These are phyloP conservation scores for Fusarium sp. DNA, from an alignment of 2,329 filamentous ascomycete genomes.

Conservation along the genomic window DNA sequence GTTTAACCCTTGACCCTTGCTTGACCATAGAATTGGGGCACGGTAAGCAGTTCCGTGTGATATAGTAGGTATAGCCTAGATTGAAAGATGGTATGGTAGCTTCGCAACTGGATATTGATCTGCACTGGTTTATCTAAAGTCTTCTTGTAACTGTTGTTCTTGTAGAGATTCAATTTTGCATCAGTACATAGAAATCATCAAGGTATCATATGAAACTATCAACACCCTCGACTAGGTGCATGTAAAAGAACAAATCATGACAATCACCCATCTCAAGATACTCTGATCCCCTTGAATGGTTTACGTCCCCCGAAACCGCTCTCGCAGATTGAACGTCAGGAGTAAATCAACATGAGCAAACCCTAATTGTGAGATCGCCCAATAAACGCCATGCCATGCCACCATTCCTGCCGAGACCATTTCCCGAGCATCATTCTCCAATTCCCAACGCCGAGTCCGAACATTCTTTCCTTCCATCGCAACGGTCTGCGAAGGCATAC, in stretches of 20 bases:
- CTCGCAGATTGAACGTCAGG: conserved; percentile 15
- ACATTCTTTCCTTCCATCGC: conserved; percentile 14
- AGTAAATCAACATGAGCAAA: conserved; percentile 14
- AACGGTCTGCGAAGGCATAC: conserved; percentile 3
- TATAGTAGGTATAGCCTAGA: neutral
- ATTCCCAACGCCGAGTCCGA: conserved; percentile 36
- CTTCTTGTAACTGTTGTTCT: neutral
- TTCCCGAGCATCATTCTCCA: conserved; percentile 17
- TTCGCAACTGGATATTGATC: neutral
- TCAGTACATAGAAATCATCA: neutral
- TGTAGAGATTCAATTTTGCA: neutral
- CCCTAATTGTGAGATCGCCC: conserved; percentile 12
- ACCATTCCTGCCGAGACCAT: conserved; percentile 24
- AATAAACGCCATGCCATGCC: conserved; percentile 47
- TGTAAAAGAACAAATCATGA: neutral
- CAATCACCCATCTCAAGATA: neutral
- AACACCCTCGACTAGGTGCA: neutral
- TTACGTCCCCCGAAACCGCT: neutral
- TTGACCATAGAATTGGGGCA: neutral
- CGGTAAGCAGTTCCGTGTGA: neutral
- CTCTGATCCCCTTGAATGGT: neutral
- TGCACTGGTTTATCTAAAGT: neutral
- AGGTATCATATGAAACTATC: neutral
- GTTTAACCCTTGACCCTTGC: neutral
- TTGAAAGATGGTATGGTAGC: neutral